phyloP scores from a whole-genome alignment of 1,139 yeast species.

The Hemisphaericaspora subhashii region DNA sequence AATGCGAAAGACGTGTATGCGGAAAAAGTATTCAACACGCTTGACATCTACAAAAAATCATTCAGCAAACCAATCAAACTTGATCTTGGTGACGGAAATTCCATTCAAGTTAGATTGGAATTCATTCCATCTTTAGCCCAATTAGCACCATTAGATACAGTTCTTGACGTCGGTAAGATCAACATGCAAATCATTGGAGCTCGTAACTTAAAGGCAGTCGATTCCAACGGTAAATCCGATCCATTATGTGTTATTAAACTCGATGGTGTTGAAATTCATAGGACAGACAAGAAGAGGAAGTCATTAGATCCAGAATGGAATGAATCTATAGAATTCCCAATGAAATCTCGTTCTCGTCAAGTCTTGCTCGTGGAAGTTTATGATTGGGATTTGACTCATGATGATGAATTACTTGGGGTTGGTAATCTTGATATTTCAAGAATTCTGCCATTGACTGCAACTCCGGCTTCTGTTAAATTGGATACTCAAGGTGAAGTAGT shows the following conservation, averaged over 20 bases:
- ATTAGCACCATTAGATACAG: slow-evolving; percentile 58
- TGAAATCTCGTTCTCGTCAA: slow-evolving; percentile 62
- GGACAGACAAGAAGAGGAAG: slow-evolving; percentile 62
- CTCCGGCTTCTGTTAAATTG: slow-evolving; percentile 49
- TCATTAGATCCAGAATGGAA: slow-evolving; percentile 72
- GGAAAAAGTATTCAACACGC: slow-evolving; percentile 51
- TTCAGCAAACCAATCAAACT: slow-evolving; percentile 48
- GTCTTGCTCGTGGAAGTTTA: slow-evolving; percentile 49
- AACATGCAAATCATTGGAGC: slow-evolving; percentile 58
- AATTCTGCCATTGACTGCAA: slow-evolving; percentile 44
- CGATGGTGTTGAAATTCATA: slow-evolving; percentile 55
- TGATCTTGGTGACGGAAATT: slow-evolving; percentile 42
- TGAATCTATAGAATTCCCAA: slow-evolving; percentile 56
- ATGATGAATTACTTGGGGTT: slow-evolving; percentile 58
- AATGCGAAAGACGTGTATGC: slow-evolving; percentile 48
- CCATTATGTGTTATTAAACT: slow-evolving; percentile 56
- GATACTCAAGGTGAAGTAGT: slow-evolving; percentile 62
- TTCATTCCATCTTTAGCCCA: slow-evolving; percentile 58
- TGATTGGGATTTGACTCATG: slow-evolving; percentile 80
- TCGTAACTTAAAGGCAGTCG: slow-evolving; percentile 54
- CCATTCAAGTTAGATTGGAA: slow-evolving; percentile 51
- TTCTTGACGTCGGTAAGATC: slow-evolving; percentile 65
- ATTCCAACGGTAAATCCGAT: slow-evolving; percentile 74
- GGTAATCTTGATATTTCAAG: slow-evolving; percentile 50
- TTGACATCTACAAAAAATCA: slow-evolving; percentile 52